Evolutionary conservation across 257 asterid genomes (phyloP), one percentile per base, ranked within the genome.

Genomic region (Capsicum baccatum): DNA sequence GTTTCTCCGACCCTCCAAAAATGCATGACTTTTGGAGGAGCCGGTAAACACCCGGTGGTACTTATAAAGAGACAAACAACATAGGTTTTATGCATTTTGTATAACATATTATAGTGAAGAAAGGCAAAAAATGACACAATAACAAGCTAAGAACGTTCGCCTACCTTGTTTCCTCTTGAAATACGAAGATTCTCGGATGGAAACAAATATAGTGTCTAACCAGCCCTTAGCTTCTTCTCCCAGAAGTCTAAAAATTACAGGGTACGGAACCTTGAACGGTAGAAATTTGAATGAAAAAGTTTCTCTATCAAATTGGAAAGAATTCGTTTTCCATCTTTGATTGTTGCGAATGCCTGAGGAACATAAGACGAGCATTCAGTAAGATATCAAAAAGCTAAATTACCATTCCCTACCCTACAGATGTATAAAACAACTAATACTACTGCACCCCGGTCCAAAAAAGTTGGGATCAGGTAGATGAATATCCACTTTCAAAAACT

Each of bases 191-290:
- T 96, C 84, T 98, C 98, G 0, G 98, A 93, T 68, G 87, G 92
- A 48, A 98, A 96, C 91, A 94, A 91, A 86, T 94, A 98, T 93
- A 44, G 98, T 96, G 87, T 96, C 98, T 87, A 94, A 87, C 99
- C 98, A 96, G 57, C 98, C 99, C 88, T 94, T 96, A 12, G 98
- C 99, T 86, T 96, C 99, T 60, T 96, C 99, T 57, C 99, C 99
- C 7, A 96, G 96, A 86, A 94, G 98, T 79, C 89, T 87, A 88
- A 96, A 96, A 33, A 98, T 97, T 69, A 96, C 99, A 7, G 98
- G 98, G 80, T 96, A 96, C 17, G 98, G 99, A 71, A 96, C 92
- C 90, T 93, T 96, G 89, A 96, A 93, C 67, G 99, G 99, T 55
- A 96, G 91, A 85, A 93, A 92, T 83, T 92, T 96, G 33, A 96